A percentile compares a stretch with the other conserved stretches of the same genome.
These are phyloP conservation scores for Fusarium chlamydosporum DNA, from an alignment of 2,329 filamentous ascomycete species.

Conservation along the genomic window DNA sequence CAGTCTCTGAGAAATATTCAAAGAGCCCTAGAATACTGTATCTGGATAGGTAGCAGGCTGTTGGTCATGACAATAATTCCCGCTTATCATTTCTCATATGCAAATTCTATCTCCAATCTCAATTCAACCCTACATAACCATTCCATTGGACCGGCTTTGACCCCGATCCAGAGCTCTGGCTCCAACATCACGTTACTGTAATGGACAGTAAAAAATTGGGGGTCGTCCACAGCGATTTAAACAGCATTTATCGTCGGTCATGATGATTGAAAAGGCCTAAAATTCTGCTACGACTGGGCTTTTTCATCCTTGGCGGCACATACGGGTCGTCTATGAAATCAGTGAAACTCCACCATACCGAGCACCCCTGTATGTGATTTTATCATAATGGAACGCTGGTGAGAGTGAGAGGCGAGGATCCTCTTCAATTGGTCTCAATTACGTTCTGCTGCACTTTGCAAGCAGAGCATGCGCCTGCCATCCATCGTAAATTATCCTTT, in stretches of 20 bases:
- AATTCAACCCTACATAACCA: conserved; percentile 19
- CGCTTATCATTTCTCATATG: conserved; percentile 30
- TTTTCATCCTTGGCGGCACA: conserved; percentile 28
- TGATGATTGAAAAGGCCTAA: background rate
- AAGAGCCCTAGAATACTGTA: background rate
- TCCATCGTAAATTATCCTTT: background rate
- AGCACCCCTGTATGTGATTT: conserved; percentile 35
- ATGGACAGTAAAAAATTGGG: conserved; percentile 24
- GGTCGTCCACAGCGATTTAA: conserved; percentile 9
- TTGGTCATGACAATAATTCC: background rate
- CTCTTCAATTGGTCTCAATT: conserved; percentile 11
- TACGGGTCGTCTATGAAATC: conserved; percentile 27
- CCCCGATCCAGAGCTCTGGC: conserved; percentile 39
- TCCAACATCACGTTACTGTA: conserved; percentile 15
- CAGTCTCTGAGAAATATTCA: background rate
- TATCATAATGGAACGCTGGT: conserved; percentile 25
- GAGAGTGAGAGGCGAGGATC: conserved; percentile 17
- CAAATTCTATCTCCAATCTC: conserved; percentile 27
- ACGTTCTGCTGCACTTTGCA: conserved; percentile 5
- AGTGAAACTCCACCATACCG: conserved; percentile 30
- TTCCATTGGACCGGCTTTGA: conserved; percentile 36
- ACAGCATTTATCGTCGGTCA: background rate
- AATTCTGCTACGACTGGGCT: conserved; percentile 3
- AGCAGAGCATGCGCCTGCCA: background rate
- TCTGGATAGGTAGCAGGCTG: background rate